These are phyloP conservation scores for Bacidia gigantensis DNA, from an alignment of 495 filamentous ascomycete genomes.

Conservation along the genomic window DNA sequence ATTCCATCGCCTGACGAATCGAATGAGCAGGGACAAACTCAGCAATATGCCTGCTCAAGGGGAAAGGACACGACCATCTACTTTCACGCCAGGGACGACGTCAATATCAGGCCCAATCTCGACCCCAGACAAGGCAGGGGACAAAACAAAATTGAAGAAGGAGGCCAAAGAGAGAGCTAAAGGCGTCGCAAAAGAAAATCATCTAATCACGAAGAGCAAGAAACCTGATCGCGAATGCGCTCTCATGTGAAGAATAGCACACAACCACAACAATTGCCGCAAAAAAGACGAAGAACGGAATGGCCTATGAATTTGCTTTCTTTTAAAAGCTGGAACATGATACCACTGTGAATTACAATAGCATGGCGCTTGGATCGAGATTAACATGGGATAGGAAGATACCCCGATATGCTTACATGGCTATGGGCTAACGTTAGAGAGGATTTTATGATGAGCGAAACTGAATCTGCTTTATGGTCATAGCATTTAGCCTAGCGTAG, in stretches of 20 bases:
- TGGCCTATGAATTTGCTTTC: too few species aligned
- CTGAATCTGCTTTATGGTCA: too few species aligned
- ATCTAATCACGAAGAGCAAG: slow-evolving; percentile 29
- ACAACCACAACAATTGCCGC: too few species aligned
- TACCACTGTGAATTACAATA: too few species aligned
- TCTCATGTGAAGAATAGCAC: slow-evolving; percentile 34
- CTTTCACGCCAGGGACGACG: slow-evolving; percentile 16
- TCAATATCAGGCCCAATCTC: slow-evolving; percentile 9
- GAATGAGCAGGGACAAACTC: slow-evolving; percentile 33
- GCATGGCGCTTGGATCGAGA: too few species aligned
- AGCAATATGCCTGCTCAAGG: slow-evolving; percentile 7
- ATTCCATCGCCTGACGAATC: slow-evolving; percentile 48
- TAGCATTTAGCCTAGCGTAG: too few species aligned
- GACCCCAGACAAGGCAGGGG: slow-evolving; percentile 20
- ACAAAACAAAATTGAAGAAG: slow-evolving; percentile 34
- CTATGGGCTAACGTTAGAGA: too few species aligned
- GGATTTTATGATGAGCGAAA: too few species aligned
- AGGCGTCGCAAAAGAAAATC: slow-evolving; percentile 18
- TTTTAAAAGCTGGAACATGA: too few species aligned
- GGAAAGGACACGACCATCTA: slow-evolving; percentile 8
- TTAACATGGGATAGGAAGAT: too few species aligned
- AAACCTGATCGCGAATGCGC: slow-evolving; percentile 60
- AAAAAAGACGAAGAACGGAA: too few species aligned
- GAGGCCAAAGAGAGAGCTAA: slow-evolving; percentile 16
- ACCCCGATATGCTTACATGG: too few species aligned